phyloP scores from a whole-genome alignment of 75 land plant species.

The Picea glauca region DNA sequence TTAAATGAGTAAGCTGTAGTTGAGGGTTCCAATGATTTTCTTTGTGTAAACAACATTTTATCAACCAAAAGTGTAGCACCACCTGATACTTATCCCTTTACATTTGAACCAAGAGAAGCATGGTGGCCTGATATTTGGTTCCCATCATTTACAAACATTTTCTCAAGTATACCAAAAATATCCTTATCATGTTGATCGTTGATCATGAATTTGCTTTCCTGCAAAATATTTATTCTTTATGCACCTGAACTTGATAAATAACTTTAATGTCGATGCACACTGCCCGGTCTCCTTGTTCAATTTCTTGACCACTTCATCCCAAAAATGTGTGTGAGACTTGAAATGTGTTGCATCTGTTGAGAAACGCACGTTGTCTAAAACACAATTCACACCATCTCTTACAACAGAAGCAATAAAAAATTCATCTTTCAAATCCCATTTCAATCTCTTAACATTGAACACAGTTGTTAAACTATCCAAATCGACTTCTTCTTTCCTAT shows the following conservation, averaged over 20 bases:
- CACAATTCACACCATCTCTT: background rate
- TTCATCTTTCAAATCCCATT: background rate
- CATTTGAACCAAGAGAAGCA: background rate
- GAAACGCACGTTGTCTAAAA: background rate
- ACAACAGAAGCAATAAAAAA: constrained; percentile 1
- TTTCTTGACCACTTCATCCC: background rate
- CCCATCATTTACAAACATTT: background rate
- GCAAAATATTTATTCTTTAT: background rate
- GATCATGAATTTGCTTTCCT: background rate
- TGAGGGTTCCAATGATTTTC: background rate
- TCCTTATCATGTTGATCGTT: background rate
- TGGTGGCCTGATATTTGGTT: background rate
- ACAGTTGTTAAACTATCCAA: no score
- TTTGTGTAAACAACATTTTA: background rate
- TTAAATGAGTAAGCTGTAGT: background rate
- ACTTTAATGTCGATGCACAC: background rate
- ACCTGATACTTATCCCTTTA: background rate
- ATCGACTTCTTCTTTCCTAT: no score
- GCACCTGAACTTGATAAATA: background rate
- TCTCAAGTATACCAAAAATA: background rate
- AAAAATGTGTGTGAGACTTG: background rate
- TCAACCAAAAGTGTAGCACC: background rate
- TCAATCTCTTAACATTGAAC: background rate
- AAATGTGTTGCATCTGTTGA: background rate
- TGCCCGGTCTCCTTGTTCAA: background rate